Evolutionary conservation across 805 yeast genomes (phyloP).

Genomic region (Saccharomycopsis sp.): DNA sequence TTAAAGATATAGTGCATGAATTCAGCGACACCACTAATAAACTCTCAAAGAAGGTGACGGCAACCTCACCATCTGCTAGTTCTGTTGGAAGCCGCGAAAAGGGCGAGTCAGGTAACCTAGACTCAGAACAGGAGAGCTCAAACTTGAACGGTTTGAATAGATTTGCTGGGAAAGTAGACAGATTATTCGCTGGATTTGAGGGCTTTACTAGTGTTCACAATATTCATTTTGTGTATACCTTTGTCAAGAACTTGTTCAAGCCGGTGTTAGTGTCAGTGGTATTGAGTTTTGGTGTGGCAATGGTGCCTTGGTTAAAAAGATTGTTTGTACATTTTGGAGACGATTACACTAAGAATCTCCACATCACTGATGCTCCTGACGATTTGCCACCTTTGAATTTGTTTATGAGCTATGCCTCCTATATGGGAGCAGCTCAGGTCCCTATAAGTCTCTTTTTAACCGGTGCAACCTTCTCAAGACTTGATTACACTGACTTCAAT

Average conservation of each 20-base stretch:
- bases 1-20: constrained; percentile 41
- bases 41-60: background rate
- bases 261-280: constrained; percentile 70
- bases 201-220: constrained; percentile 7
- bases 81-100: constrained; percentile 22
- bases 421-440: constrained; percentile 80
- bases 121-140: constrained; percentile 25
- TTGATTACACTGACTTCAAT: constrained; percentile 30
- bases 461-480: constrained; percentile 83
- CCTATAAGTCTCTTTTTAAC: constrained; percentile 76
- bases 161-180: constrained; percentile 13
- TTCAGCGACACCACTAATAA: constrained; percentile 30
- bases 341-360: constrained; percentile 14
- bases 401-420: constrained; percentile 70
- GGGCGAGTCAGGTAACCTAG: constrained; percentile 31
- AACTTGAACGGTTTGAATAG: constrained; percentile 20
- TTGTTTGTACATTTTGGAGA: constrained; percentile 45
- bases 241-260: constrained; percentile 46
- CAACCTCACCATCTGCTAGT: background rate
- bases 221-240: constrained; percentile 25
- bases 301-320: constrained; percentile 81
- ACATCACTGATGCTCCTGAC: constrained; percentile 78
- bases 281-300: constrained; percentile 55
- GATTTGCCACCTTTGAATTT: constrained; percentile 76
- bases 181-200: constrained; percentile 28